Evolutionary conservation across 371 early-diverging fungal genomes (phyloP).

Genomic region (Globomyces sp.): DNA sequence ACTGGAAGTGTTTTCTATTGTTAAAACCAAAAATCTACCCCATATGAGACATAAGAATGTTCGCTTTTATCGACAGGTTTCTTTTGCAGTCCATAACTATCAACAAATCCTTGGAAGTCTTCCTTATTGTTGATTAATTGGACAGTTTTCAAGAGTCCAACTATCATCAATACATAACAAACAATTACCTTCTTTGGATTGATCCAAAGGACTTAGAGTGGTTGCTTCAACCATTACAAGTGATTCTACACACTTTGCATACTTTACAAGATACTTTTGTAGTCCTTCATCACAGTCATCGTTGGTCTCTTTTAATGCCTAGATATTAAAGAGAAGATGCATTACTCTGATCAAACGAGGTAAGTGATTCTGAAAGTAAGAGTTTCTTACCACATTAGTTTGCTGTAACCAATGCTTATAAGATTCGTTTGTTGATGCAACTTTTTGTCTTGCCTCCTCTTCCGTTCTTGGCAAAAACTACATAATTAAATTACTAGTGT

Average conservation of each 20-base stretch:
- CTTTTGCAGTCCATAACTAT: conserved; percentile 23
- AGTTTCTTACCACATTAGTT: conserved; percentile 60
- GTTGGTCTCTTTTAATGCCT: conserved; percentile 64
- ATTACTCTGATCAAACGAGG: conserved; percentile 63
- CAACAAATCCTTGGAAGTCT: conserved; percentile 39
- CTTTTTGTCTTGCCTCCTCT: conserved; percentile 68
- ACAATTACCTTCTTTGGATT: conserved; percentile 28
- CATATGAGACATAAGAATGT: conserved; percentile 33
- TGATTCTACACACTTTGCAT: conserved; percentile 59
- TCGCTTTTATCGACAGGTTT: conserved; percentile 35
- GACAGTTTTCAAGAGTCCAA: conserved; percentile 38
- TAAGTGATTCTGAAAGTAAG: conserved; percentile 60
- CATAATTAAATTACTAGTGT: no score
- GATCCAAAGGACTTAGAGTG: conserved; percentile 47
- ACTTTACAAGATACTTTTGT: conserved; percentile 67
- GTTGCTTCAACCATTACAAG: conserved; percentile 54
- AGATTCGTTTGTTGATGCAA: conserved; percentile 64
- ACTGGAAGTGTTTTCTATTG: neutral
- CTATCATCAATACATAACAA: neutral
- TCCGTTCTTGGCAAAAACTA: conserved; percentile 47
- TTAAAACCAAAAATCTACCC: neutral
- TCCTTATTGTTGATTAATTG: conserved; percentile 55
- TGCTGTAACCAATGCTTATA: conserved; percentile 64
- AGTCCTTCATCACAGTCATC: conserved; percentile 71
- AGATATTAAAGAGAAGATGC: neutral